Conservation (phyloP, 164 flowering plant genomes). For the Aristolochia contorta region DNA sequence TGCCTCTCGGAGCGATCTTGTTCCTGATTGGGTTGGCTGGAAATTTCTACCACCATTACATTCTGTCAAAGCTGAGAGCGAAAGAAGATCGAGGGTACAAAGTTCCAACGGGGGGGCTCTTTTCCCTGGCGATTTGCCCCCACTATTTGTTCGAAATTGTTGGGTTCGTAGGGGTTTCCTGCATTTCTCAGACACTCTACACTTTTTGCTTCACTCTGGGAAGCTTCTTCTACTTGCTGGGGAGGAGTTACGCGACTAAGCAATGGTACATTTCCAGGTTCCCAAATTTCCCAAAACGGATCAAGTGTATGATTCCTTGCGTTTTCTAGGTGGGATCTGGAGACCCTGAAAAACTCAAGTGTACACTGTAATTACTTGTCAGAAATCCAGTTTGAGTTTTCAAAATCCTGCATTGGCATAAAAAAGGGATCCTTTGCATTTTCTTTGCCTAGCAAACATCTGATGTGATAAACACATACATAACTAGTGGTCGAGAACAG, state of each 20-base stretch:
- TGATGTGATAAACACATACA: no score
- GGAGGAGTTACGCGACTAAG: slow-evolving; percentile 57
- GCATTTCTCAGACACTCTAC: slow-evolving; percentile 50
- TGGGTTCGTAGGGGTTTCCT: slow-evolving; percentile 38
- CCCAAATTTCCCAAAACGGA: slow-evolving; percentile 43
- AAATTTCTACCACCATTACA: slow-evolving; percentile 61
- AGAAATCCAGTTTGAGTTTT: no score
- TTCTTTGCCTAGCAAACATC: no score
- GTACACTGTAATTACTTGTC: no score
- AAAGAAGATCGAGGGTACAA: slow-evolving; percentile 38
- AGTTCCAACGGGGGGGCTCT: slow-evolving; percentile 61
- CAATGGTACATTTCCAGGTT: slow-evolving; percentile 66
- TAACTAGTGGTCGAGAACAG: no score
- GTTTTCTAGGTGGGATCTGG: slow-evolving; percentile 24
- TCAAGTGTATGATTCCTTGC: slow-evolving; percentile 58
- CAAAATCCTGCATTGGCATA: no score
- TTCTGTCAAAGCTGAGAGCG: slow-evolving; percentile 42
- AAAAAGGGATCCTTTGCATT: no score
- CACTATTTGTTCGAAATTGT: slow-evolving; percentile 66
- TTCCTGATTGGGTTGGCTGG: slow-evolving; percentile 51
- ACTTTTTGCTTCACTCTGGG: slow-evolving; percentile 31
- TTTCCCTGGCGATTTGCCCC: slow-evolving; percentile 53
- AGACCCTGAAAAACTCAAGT: no score
- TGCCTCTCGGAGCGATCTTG: slow-evolving; percentile 27
- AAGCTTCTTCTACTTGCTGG: slow-evolving; percentile 32